Base-by-base conservation (phyloP, 495 filamentous ascomycete species). In the Peziza echinospora region DNA sequence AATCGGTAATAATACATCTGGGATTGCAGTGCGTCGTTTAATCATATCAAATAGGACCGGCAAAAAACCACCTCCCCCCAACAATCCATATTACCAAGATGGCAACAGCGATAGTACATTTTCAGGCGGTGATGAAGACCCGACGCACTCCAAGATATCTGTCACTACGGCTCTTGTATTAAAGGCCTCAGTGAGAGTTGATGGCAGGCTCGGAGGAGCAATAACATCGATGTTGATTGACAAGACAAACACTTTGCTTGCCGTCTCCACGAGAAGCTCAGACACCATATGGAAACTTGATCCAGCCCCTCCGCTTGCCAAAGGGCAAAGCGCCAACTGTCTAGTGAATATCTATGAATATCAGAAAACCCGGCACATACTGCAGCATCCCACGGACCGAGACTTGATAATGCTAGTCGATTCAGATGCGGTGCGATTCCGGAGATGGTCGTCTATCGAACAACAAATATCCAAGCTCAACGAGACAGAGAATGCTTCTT, bases 1-100 rank as follows among this genome's bases (percentile, higher is more conserved):
- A 1, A 50, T 42, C 6, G 50, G 39, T 5, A 47, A 52, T 51
- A 34, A 52, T 26, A 44, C 47, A 2, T 25, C 45, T 17, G 45
- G 42, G 5, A 45, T 52, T 28, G 40, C 44, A 7, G 46, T 51
- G 16, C 46, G 13, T 19, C 47, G n/a, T 4, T 11, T 51, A 17
- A 13, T 17, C 13, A 37, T 37, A 13, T 0, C 30, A 13, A 37
- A 11, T 37, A 17, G 3, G 30, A 11, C 1, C 30, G n/a, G n/a
- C n/a, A n/a, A n/a, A n/a, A n/a, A n/a, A n/a, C n/a, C n/a, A n/a
- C n/a, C n/a, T n/a, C n/a, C n/a, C n/a, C n/a, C n/a, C n/a, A n/a
- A n/a, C n/a, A n/a, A n/a, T n/a, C n/a, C n/a, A n/a, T n/a, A n/a
- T n/a, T n/a, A 37, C 30, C 6, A 37, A 7, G 13, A 37, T 37